These are phyloP conservation scores for Colletotrichum aenigma DNA, from an alignment of 2,329 filamentous ascomycete species.

Conservation along the genomic window DNA sequence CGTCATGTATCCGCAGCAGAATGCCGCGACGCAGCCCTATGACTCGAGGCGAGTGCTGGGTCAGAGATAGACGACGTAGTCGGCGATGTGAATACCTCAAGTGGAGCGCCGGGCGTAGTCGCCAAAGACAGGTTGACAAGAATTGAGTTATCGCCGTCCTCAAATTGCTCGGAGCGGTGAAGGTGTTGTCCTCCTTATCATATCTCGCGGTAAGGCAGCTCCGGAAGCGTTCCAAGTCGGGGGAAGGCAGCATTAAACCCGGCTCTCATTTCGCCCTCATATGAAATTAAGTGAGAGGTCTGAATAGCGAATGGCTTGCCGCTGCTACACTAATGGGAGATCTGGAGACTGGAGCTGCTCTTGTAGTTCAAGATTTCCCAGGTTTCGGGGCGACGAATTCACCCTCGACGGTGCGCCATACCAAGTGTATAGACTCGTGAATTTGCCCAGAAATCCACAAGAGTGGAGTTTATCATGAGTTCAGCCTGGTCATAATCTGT, in stretches of 20 bases:
- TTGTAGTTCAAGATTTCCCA: neutral
- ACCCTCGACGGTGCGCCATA: no score
- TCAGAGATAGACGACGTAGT: neutral
- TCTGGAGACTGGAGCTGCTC: no score
- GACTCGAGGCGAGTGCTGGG: neutral
- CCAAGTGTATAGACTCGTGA: fast-evolving
- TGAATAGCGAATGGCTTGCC: no score
- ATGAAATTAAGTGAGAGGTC: no score
- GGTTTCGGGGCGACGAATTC: no score
- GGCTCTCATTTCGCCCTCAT: no score
- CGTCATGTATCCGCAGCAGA: neutral
- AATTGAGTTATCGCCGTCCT: neutral
- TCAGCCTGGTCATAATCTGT: no score
- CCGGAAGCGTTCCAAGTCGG: fast-evolving
- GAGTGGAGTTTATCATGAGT: no score
- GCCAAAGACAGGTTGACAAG: neutral
- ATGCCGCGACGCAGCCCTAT: neutral
- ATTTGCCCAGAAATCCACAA: neutral
- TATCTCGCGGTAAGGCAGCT: neutral
- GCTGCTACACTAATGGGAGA: no score
- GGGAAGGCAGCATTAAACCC: neutral
- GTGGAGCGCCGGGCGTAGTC: neutral
- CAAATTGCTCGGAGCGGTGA: neutral
- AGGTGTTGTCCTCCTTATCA: neutral
- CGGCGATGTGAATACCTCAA: neutral